Evolutionary conservation across 2,329 filamentous ascomycete species (phyloP).

Genomic region (Nemania sp.): DNA sequence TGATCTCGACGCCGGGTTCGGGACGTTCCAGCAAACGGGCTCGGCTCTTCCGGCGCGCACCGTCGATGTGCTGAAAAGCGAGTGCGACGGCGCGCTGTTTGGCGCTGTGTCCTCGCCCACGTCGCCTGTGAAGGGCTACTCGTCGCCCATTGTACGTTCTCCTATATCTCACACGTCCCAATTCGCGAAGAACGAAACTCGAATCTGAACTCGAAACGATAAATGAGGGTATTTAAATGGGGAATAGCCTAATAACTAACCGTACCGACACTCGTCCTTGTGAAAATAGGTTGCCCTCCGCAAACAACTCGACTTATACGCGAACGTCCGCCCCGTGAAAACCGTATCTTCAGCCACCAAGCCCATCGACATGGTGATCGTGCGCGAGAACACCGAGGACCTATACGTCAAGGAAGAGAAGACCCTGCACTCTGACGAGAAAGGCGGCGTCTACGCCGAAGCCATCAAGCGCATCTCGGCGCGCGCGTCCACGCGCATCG

Average conservation of each 20-base stretch:
- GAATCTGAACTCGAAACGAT: too few relatives aligned
- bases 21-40: constrained; percentile 89
- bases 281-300: constrained; percentile 69
- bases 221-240: too few relatives aligned
- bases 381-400: constrained; percentile 98
- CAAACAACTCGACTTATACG: constrained; percentile 93
- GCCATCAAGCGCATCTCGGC: constrained; percentile 97
- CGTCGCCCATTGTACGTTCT: constrained; percentile 75
- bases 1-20: constrained; percentile 89
- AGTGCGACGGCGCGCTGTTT: constrained; percentile 95
- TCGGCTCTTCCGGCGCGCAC: constrained; percentile 87
- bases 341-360: constrained; percentile 66
- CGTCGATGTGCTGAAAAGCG: constrained; percentile 81
- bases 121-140: constrained; percentile 90
- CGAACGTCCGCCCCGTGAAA: constrained; percentile 96
- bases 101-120: constrained; percentile 93
- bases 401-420: constrained; percentile 97
- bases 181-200: too few relatives aligned
- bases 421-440: constrained; percentile 72
- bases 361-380: constrained; percentile 95
- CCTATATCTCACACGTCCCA: too few relatives aligned
- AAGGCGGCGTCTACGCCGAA: constrained; percentile 81
- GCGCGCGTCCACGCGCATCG: constrained; percentile 81
- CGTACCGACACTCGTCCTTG: background rate
- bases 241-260: too few relatives aligned